Evolutionary conservation across 1,139 yeast genomes (phyloP), one percentile per base, ranked within the genome.

Genomic region (Geotrichum bryndzae): DNA sequence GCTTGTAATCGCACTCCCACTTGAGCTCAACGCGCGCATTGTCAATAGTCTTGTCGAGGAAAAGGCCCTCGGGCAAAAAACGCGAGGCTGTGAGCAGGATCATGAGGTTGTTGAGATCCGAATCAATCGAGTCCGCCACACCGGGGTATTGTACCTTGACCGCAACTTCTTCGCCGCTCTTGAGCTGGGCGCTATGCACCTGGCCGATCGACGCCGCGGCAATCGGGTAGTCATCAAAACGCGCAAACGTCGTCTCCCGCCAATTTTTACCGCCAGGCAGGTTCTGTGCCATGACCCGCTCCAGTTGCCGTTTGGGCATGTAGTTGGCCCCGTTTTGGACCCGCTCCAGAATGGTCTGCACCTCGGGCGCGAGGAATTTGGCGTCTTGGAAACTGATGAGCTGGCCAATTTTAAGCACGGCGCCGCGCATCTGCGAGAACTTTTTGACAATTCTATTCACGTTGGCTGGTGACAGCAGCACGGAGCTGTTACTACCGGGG

Each of bases 131-230:
- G 66, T 88, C 85, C 27, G 88, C 95, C 13, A 94, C 98, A n/a
- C 99, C 99, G 0, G 99, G 99, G 70, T 94, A 94, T 73, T 94
- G 99, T 3, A 94, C 91, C 72, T 94, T 94, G 15, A 94, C 96
- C n/a, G 96, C 99, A 35, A 92, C 97, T 41, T 84, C 84, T n/a
- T 83, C 76, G 65, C 83, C 82, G 46, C 74, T 74, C 1, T 27
- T 38, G 25, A 96, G 80, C 11, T 84, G 86, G 0, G 96, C 99
- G 56, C 80, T 81, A 75, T 94, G 99, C 2, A 94, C 99, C 74
- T 94, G 98, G 2, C 99, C 98, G 68, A 94, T 94, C 3, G 97
- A 90, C 0, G 99, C 99, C 2, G 99, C 98, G 0, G 99, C 99
- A 63, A 94, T 84, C 1, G 99, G 99, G 31, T 88, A 81, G 68